Conservation (phyloP, 2,329 filamentous ascomycete species). For the Pseudopyricularia cyperi region DNA sequence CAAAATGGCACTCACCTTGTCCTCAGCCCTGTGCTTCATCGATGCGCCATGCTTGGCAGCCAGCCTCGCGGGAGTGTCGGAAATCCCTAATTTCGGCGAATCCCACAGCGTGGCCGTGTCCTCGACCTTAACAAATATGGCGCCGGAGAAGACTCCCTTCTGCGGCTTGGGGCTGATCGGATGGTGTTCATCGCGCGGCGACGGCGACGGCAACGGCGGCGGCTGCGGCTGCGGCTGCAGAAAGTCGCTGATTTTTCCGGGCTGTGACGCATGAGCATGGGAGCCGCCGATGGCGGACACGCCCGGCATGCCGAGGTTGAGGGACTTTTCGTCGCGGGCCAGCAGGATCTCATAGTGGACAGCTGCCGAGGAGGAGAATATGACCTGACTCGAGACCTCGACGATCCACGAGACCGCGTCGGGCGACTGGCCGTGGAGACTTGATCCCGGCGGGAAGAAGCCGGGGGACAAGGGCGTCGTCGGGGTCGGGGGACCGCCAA, state of each 20-base stretch:
- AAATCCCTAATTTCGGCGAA: slow-evolving; percentile 58
- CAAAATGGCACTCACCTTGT: slow-evolving; percentile 2
- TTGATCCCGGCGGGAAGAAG: neutral
- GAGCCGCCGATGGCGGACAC: slow-evolving; percentile 29
- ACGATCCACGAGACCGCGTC: slow-evolving; percentile 53
- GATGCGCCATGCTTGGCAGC: neutral
- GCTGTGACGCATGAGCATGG: slow-evolving; percentile 38
- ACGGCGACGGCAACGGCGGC: slow-evolving; percentile 22
- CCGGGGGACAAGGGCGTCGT: neutral
- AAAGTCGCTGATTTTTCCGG: slow-evolving; percentile 65
- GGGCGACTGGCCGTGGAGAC: neutral
- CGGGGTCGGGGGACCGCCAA: slow-evolving; percentile 21
- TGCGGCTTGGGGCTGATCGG: slow-evolving; percentile 33
- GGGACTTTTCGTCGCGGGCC: slow-evolving; percentile 71
- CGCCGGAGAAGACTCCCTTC: slow-evolving; percentile 76
- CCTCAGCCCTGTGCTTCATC: slow-evolving; percentile 5
- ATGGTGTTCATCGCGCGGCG: slow-evolving; percentile 42
- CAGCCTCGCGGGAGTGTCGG: slow-evolving; percentile 21
- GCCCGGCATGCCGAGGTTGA: slow-evolving; percentile 41
- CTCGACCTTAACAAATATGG: slow-evolving; percentile 66
- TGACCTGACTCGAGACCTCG: slow-evolving; percentile 82
- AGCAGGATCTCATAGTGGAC: slow-evolving; percentile 82
- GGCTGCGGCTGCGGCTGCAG: slow-evolving; percentile 33
- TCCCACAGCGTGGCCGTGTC: slow-evolving; percentile 89
- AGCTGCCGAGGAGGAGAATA: slow-evolving; percentile 80